These are phyloP conservation scores for Wallacemonas sp. DNA, from an alignment of 208 protist species.

Conservation along the genomic window DNA sequence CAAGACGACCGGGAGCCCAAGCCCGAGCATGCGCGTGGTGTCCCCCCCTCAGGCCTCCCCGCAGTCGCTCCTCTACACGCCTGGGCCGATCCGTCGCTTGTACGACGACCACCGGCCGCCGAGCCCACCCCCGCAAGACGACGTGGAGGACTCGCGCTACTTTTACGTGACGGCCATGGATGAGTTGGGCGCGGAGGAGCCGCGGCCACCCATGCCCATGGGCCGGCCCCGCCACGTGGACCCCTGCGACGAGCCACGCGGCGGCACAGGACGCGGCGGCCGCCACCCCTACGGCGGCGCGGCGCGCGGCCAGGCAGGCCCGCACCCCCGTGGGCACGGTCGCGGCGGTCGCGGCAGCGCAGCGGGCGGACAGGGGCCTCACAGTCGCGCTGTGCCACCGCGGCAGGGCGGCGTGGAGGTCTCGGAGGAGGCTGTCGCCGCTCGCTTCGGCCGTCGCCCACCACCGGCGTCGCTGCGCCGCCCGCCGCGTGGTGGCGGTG, in stretches of 20 bases:
- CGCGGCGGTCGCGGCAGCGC: not conserved
- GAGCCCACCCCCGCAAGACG: conserved; percentile 50
- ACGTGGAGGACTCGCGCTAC: conserved; percentile 28
- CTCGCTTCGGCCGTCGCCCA: conserved; percentile 41
- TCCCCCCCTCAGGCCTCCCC: conserved; percentile 84
- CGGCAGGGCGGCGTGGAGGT: conserved; percentile 21
- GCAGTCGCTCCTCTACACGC: conserved; percentile 71
- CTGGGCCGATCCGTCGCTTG: conserved; percentile 19
- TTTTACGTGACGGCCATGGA: conserved; percentile 27
- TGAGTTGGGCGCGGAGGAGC: not conserved
- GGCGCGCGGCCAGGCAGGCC: conserved; percentile 10
- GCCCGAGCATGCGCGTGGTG: conserved; percentile 50
- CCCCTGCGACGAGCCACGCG: conserved; percentile 1
- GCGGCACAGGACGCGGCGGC: conserved; percentile 7
- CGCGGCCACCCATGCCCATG: not conserved
- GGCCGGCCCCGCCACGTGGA: conserved; percentile 4
- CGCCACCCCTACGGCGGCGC: conserved; percentile 25
- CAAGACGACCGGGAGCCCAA: conserved; percentile 74
- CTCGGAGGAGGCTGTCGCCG: conserved; percentile 33
- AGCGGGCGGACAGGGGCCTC: not conserved
- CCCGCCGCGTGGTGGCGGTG: conserved; percentile 10
- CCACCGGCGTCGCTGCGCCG: conserved; percentile 5
- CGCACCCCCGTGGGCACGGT: not conserved
- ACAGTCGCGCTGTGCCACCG: not conserved
- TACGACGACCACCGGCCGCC: conserved; percentile 41